Base-by-base conservation (phyloP, 2,329 filamentous ascomycete genomes). In the Myriosclerotinia scirpicola region DNA sequence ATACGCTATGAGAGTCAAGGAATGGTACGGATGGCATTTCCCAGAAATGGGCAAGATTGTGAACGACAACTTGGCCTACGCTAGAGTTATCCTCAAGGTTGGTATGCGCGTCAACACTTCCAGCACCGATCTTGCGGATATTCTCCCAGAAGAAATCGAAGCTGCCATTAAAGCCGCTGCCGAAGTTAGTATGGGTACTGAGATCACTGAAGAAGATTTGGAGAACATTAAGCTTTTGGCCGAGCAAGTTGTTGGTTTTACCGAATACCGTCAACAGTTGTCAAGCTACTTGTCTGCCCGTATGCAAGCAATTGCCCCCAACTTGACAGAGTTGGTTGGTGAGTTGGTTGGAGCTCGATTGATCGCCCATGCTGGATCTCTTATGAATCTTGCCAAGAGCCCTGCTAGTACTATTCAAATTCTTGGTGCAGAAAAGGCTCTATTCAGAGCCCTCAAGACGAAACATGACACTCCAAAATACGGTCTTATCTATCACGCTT, bases 1-100 rank as follows among this genome's bases (percentile, higher is more conserved):
- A 74, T 98, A 97, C 77, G 94, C 95, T 71, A 99, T 99, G 95
- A 87, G 95, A 79, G 93, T 97, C 69, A 98, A 98, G 87, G 95
- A 99, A 80, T 99, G 95, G 95, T 99, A 99, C 78, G 95, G 95
- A 76, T 99, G 95, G 95, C 95, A 98, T 81, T 99, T 98, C 83
- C 95, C 95, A 52, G 95, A 99, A 83, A 88, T 99, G 85, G 93
- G 92, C 76, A 94, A 93, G 81, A 97, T 98, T 76, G 85, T 97
- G 73, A 96, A 96, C 79, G 95, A 99, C 84, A 99, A 99, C 81
- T 82, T 97, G 70, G 93, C 93, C 71, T 99, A 97, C 78, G 89
- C 93, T 68, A 90, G 89, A 72, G 89, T 99, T 67, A 92, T 99
- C 67, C 81, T 97, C 61, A 86, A 89, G 71, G 91, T 96, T 83